Percentiles rank a stretch among this genome's conserved stretches.
phyloP scores from a whole-genome alignment of 805 yeast species.

The Hanseniaspora mollemarum region DNA sequence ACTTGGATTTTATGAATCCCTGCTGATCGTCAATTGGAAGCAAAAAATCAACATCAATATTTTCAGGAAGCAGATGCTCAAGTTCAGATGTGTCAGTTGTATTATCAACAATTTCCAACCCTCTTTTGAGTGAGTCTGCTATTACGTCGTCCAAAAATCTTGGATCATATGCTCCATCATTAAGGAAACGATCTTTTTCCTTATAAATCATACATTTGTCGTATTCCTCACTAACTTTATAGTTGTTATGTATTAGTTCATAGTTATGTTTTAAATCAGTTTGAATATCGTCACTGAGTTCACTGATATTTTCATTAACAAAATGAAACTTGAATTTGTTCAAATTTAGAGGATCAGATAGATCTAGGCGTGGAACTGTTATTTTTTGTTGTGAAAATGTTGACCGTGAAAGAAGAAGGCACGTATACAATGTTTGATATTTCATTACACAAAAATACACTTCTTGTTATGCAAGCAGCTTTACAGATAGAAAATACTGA shows the following conservation, averaged over 20 bases:
- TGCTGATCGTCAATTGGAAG: background rate
- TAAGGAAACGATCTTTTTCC: background rate
- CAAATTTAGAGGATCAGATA: background rate
- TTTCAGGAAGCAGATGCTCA: background rate
- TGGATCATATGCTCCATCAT: background rate
- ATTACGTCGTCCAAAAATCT: background rate
- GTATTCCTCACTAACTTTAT: background rate
- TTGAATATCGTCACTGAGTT: background rate
- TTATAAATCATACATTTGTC: slow-evolving; percentile 1
- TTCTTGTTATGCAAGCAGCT: too few relatives aligned
- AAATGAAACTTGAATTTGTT: background rate
- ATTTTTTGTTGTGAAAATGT: background rate
- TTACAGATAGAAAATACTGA: too few relatives aligned
- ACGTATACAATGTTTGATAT: too few relatives aligned
- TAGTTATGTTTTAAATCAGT: background rate
- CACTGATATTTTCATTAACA: background rate
- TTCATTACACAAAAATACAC: too few relatives aligned
- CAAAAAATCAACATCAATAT: background rate
- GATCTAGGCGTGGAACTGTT: background rate
- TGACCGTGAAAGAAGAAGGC: background rate
- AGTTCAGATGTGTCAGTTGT: background rate
- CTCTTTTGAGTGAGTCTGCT: background rate
- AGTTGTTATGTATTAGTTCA: background rate
- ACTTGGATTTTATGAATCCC: background rate
- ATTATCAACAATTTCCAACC: background rate